These are phyloP conservation scores for Boletus bicolor DNA, from an alignment of 768 basidiomycete genomes.

Conservation along the genomic window DNA sequence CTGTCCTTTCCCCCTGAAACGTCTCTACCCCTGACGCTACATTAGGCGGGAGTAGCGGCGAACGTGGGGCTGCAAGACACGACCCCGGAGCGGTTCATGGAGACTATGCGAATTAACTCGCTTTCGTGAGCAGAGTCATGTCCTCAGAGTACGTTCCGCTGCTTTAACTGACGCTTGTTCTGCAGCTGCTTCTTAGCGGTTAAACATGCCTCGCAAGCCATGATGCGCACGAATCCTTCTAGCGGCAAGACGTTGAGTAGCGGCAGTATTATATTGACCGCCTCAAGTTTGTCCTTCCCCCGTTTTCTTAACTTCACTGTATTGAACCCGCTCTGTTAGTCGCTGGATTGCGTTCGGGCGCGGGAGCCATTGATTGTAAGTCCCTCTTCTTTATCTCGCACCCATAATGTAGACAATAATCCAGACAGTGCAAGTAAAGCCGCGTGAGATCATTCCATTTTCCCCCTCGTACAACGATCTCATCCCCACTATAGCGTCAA, in stretches of 20 bases:
- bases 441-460: constrained; percentile 52
- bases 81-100: constrained; percentile 65
- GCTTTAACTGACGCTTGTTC: background rate
- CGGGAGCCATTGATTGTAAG: constrained; percentile 79
- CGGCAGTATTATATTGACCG: constrained; percentile 86
- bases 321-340: constrained; percentile 44
- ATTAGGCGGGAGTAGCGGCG: constrained; percentile 65
- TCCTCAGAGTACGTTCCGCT: constrained; percentile 3
- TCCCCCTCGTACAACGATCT: background rate
- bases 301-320: background rate
- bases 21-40: constrained; percentile 1
- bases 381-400: background rate
- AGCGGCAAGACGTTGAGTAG: constrained; percentile 66
- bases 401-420: constrained; percentile 15
- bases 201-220: constrained; percentile 81
- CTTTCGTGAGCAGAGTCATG: constrained; percentile 44
- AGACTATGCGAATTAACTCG: constrained; percentile 73
- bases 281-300: constrained; percentile 55
- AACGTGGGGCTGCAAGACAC: constrained; percentile 46
- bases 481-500: constrained; percentile 59
- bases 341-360: constrained; percentile 81
- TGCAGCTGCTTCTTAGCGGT: constrained; percentile 83
- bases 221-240: constrained; percentile 64
- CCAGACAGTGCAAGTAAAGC: constrained; percentile 91
- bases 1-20: constrained; percentile 18